These are phyloP conservation scores for Phialophora tarda DNA, from an alignment of 2,329 filamentous ascomycete species.

Conservation along the genomic window DNA sequence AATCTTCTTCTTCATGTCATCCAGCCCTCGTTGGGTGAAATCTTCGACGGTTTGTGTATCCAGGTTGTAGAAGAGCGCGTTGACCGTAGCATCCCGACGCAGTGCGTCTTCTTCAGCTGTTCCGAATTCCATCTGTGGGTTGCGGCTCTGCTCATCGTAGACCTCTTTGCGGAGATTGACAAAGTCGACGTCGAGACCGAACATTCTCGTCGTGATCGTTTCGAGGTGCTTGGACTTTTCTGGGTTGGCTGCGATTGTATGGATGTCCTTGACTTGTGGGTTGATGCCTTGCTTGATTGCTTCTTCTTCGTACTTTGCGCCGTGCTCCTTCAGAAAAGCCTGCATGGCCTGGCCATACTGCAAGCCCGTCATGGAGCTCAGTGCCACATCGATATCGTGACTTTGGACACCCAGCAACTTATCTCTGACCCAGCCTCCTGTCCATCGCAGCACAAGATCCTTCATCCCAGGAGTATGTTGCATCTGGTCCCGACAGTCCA, in stretches of 20 bases:
- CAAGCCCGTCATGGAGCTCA: slow-evolving; percentile 57
- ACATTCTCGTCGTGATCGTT: slow-evolving; percentile 83
- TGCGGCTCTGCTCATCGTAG: slow-evolving; percentile 85
- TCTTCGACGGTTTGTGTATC: slow-evolving; percentile 81
- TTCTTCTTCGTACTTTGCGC: slow-evolving; percentile 53
- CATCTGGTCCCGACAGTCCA: slow-evolving; percentile 38
- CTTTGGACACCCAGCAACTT: slow-evolving; percentile 55
- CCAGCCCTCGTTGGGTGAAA: slow-evolving; percentile 73
- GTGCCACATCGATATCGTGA: slow-evolving; percentile 57
- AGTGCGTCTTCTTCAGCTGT: slow-evolving; percentile 88
- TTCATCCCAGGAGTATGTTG: slow-evolving; percentile 35
- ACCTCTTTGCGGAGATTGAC: slow-evolving; percentile 94
- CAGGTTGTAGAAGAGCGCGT: slow-evolving; percentile 95
- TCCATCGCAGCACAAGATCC: slow-evolving; percentile 53
- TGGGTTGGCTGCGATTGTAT: slow-evolving; percentile 90
- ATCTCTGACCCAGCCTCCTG: slow-evolving; percentile 58
- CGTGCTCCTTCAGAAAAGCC: slow-evolving; percentile 48
- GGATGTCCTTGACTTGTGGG: slow-evolving; percentile 66
- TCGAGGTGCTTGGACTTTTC: slow-evolving; percentile 97
- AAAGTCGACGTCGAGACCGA: slow-evolving; percentile 88
- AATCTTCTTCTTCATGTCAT: slow-evolving; percentile 72
- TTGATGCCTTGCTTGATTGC: slow-evolving; percentile 43
- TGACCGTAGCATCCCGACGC: slow-evolving; percentile 89
- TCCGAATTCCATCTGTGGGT: slow-evolving; percentile 91
- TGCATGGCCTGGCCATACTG: slow-evolving; percentile 54